Evolutionary conservation across 1,284 basidiomycete species (phyloP).

Genomic region (Rhodotorula sp.): DNA sequence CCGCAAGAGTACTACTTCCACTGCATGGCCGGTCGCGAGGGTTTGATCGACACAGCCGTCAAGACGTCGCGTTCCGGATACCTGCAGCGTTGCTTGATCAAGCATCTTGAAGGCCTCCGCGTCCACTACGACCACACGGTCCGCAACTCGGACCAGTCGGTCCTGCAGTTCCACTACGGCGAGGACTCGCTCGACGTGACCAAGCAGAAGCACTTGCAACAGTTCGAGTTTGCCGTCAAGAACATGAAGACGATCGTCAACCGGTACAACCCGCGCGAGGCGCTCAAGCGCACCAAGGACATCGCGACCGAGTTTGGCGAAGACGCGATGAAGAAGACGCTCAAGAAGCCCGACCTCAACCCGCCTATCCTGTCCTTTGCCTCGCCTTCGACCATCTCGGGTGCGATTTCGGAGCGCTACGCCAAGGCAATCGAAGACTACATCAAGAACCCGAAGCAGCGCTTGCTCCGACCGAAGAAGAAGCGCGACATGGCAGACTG

Average conservation of each 20-base stretch:
- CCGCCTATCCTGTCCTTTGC: slow-evolving; percentile 74
- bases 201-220: slow-evolving; percentile 61
- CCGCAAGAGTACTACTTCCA: slow-evolving; percentile 99
- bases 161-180: slow-evolving; percentile 97
- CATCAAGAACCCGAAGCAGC: slow-evolving; percentile 71
- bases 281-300: slow-evolving; percentile 61
- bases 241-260: slow-evolving; percentile 80
- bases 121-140: slow-evolving; percentile 99
- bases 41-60: slow-evolving; percentile 98
- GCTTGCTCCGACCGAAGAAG: slow-evolving; percentile 67
- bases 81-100: slow-evolving; percentile 96
- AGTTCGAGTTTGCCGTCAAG: slow-evolving; percentile 90
- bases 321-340: slow-evolving; percentile 75
- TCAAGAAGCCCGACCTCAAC: slow-evolving; percentile 67
- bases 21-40: slow-evolving; percentile 99
- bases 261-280: slow-evolving; percentile 65
- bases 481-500: slow-evolving; percentile 45
- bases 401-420: slow-evolving; percentile 90
- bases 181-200: slow-evolving; percentile 96
- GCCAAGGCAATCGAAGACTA: slow-evolving; percentile 79
- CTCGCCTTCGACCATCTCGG: slow-evolving; percentile 76
- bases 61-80: slow-evolving; percentile 99
- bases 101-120: slow-evolving; percentile 93
- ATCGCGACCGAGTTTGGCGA: slow-evolving; percentile 60
- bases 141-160: slow-evolving; percentile 85